Evolutionary conservation across 1,139 yeast genomes (phyloP), one percentile per base, ranked within the genome.

Genomic region (Saccharomycopsis hybrid): DNA sequence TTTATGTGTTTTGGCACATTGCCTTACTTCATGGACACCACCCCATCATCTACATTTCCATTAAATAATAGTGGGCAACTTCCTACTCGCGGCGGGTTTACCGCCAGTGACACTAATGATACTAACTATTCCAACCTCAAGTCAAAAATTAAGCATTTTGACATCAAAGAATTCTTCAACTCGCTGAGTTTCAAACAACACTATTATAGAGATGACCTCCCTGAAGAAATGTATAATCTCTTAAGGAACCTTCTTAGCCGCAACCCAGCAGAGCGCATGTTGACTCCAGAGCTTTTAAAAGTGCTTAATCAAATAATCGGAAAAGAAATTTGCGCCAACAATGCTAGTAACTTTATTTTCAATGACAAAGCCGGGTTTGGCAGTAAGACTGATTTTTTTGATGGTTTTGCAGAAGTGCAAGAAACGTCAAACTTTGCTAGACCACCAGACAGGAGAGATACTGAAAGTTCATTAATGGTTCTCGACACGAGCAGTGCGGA

Each of bases 1-100:
- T 86, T 76, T 62, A 64, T 88, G 50, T 80, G 90, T 54, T 82
- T 82, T 61, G 86, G 89, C 1, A 67, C 67, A 28, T 66, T 87
- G 37, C 96, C 96, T 0, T 87, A 77, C 57, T 18, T 18, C 18
- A 18, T 18, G 18, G 18, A 18, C 18, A 18, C 18, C 18, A 18
- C 18, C 18, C 18, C 18, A 18, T 18, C 18, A 18, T 66, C 69
- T n/a, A 58, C 57, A 4, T 70, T 68, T 37, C 76, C 73, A 9
- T 18, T 18, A 18, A 18, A 18, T 18, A 18, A 18, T 18, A 18
- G 18, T 18, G 18, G 18, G 18, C 18, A 18, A 18, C 18, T 18
- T 18, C 18, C 18, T 18, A 18, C 18, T 18, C 18, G 18, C 18
- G 57, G 52, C 25, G 64, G 60, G 55, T 66, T 72, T 29, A 66